These are phyloP conservation scores for grape (Vitis vinifera) DNA, from an alignment of 164 flowering plant genomes.

Conservation along the genomic window ASM3070453v1 NC_081807.1:1030501-1031000, in stretches of 20 bases:
- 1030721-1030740: conserved; percentile 48
- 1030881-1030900: conserved; percentile 45
- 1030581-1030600: conserved; percentile 63
- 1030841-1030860: conserved; percentile 23
- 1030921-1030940: conserved; percentile 11
- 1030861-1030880: conserved; percentile 50
- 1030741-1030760: conserved; percentile 27
- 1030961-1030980: conserved; percentile 27
- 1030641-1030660: conserved; percentile 18
- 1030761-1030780: conserved; percentile 15
- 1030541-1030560: background rate
- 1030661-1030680: conserved; percentile 38
- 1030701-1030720: conserved; percentile 82
- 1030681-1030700: conserved; percentile 49
- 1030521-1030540: background rate
- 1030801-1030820: conserved; percentile 76
- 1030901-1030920: conserved; percentile 35
- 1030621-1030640: conserved; percentile 28
- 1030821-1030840: conserved; percentile 70
- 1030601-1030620: conserved; percentile 55
- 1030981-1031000: conserved; percentile 38
- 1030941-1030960: conserved; percentile 14
- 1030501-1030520: background rate
- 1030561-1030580: background rate
- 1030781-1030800: conserved; percentile 51